Evolutionary conservation across 768 basidiomycete species (phyloP), one percentile per base, ranked within the genome.

Genomic region (Kwoniella dejecticola): DNA sequence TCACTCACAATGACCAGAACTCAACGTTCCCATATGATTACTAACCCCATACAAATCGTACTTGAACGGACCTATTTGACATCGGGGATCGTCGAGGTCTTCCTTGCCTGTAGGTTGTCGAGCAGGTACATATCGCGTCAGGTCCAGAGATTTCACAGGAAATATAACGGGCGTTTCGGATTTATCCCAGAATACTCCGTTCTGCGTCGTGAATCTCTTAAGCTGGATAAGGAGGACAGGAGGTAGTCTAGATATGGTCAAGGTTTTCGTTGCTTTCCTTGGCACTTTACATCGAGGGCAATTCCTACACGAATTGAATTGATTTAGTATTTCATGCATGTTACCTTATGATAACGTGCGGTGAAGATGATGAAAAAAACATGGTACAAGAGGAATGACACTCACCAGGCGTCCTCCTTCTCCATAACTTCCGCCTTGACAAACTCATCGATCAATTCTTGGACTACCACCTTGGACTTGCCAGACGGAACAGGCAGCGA

Each of bases 1-100:
- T n/a, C n/a, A 83, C 92, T 80, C 70, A 96, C 96, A 99, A 79
- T 99, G 96, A 0, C 96, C 96, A 74, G 90, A 91, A 71, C 88
- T 91, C 56, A 99, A 80, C 74, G 87, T 95, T 1, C 96, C 96
- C 77, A 87, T 91, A 80, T 99, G 96, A 77, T 98, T 97, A 60
- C 91, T 95, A 41, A 98, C 93, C 10, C 84, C 94, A 73, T 96
- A 98, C 66, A 98, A 80, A 71, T 99, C 95, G 76, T 98, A 99
- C 67, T 82, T 84, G 77, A 91, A 97, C 1, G 92, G 92, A 21
- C 90, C 91, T n/a, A 86, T 73, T 78, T 93, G 90, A 17, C 85
- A 82, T 19, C 90, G 83, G 1, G 92, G 89, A 75, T 93, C 93
- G 19, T 89, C 86, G 52, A 72, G 31, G 82, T 79, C 69, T 79